phyloP scores from a whole-genome alignment of 2,329 filamentous ascomycete genomes.

The Cercospora berteroae region DNA sequence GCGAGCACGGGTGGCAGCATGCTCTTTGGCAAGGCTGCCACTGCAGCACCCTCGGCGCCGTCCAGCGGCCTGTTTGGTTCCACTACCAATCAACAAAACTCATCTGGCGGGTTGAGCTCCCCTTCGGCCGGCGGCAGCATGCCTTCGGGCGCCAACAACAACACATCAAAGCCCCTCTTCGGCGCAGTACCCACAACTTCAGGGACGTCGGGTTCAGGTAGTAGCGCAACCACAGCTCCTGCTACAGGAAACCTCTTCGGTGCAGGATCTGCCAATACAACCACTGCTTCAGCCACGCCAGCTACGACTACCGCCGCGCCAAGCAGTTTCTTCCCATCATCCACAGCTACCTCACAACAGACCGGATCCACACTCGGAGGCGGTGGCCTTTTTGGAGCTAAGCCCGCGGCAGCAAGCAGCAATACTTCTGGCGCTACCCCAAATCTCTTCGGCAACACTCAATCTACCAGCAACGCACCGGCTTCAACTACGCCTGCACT shows the following conservation, averaged over 20 bases:
- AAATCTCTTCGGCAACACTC: conserved; percentile 13
- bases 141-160: neutral
- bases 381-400: conserved; percentile 4
- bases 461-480: conserved; percentile 6
- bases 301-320: neutral
- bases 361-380: neutral
- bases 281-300: conserved; percentile 7
- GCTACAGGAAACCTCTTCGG: conserved; percentile 7
- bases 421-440: conserved; percentile 6
- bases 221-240: conserved; percentile 13
- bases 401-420: neutral
- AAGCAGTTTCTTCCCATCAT: conserved; percentile 13
- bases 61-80: conserved; percentile 6
- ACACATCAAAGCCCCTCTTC: neutral
- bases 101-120: conserved; percentile 6
- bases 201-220: neutral
- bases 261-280: conserved; percentile 3
- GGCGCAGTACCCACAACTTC: neutral
- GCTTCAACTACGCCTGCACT: conserved; percentile 4
- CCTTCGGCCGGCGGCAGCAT: neutral
- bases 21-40: conserved; percentile 10
- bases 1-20: conserved; percentile 15
- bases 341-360: conserved; percentile 9
- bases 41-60: neutral
- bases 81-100: conserved; percentile 3